phyloP scores from a whole-genome alignment of 2,329 filamentous ascomycete species.

The Dothiorella sarmentorum region DNA sequence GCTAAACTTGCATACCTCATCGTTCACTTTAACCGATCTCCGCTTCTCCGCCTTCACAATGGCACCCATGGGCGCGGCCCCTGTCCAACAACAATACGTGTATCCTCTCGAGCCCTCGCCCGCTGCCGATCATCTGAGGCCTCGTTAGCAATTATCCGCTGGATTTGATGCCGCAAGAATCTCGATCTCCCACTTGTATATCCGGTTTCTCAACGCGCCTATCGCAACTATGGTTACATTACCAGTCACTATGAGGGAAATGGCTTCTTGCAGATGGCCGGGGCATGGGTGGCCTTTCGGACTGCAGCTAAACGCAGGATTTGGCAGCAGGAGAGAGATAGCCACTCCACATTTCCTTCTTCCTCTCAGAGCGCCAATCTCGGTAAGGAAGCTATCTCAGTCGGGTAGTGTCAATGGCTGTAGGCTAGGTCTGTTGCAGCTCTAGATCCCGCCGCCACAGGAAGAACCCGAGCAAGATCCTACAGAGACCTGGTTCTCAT shows the following conservation, averaged over 20 bases:
- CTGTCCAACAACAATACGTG: slow-evolving; percentile 5
- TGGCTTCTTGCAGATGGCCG: neutral
- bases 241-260: neutral
- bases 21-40: neutral
- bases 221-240: neutral
- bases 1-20: neutral
- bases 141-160: neutral
- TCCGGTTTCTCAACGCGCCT: neutral
- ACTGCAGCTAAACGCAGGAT: neutral
- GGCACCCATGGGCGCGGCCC: neutral
- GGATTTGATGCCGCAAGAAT: neutral
- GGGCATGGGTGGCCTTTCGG: neutral
- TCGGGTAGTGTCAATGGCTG: neutral
- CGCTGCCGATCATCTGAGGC: neutral
- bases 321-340: too few relatives aligned
- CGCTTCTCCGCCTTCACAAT: neutral
- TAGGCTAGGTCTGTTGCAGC: neutral
- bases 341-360: too few relatives aligned
- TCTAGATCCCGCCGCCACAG: neutral
- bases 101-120: slow-evolving; percentile 1
- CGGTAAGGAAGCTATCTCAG: neutral
- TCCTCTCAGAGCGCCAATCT: neutral
- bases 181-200: neutral
- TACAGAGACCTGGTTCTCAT: neutral
- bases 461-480: neutral